Evolutionary conservation across 2,329 filamentous ascomycete species (phyloP), one percentile per base, ranked within the genome.

Genomic region (Ceratocystis ficicola): DNA sequence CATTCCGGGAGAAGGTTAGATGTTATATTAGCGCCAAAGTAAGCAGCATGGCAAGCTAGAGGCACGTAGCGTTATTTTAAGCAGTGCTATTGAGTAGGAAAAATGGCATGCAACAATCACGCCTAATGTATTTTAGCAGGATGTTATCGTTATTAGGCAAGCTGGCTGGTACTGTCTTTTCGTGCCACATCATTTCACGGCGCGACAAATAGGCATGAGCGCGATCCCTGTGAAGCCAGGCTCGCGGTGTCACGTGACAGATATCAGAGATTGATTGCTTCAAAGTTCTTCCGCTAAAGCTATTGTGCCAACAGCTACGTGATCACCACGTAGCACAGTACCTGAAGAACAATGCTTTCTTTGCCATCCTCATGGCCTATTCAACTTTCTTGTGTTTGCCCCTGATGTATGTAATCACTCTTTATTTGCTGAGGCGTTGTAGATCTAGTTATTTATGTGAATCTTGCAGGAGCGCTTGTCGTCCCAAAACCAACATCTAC

Each of bases 1-100:
- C 79, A 80, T 80, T 63, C 44, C 52, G 28, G 28, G 32, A 59
- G 3, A 36, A 20, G 55, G n/a, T 59, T 17, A 17, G 17, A 8
- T 10, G 28, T 36, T 59, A 59, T 32, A 20, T 59, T 3, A 59
- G 30, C 25, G 17, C 5, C 28, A 59, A 10, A 59, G 15, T 12
- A 30, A 36, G 17, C 12, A 15, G 20, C 55, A 59, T 59, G 28
- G 55, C 55, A 59, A 59, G 30, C 12, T 59, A 59, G 32, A n/a
- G 30, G 32, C 8, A 2, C 4, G 28, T 30, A 15, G 6, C 15
- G 22, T 10, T 59, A 8, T 8, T n/a, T 5, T 12, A 12, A n/a
- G 15, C 15, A 59, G 25, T 20, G 28, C 17, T 15, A 30, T 36
- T 6, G 50, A 15, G 46, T 1, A 22, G 17, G 5, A 20, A 48